Evolutionary conservation across 2,329 filamentous ascomycete genomes (phyloP).

Genomic region (Zymoseptoria passerinii): DNA sequence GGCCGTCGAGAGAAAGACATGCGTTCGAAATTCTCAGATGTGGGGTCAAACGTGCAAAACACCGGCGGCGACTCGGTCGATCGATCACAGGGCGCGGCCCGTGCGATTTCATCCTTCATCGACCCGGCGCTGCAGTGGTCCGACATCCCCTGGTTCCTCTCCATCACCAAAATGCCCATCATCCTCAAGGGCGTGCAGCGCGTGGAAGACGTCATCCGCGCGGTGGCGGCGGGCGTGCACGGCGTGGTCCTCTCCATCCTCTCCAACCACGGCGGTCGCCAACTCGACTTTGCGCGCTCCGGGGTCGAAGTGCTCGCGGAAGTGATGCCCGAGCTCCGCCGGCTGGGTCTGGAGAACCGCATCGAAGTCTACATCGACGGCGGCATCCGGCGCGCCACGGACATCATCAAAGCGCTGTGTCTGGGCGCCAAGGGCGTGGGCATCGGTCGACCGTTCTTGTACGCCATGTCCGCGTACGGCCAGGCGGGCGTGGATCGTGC

Average conservation of each 20-base stretch:
- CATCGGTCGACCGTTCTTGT: slow-evolving; percentile 89
- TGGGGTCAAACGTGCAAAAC: slow-evolving; percentile 71
- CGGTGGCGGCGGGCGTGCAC: slow-evolving; percentile 63
- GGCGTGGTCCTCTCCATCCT: slow-evolving; percentile 89
- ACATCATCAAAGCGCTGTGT: slow-evolving; percentile 92
- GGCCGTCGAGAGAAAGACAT: slow-evolving; percentile 96
- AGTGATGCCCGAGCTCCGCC: slow-evolving; percentile 70
- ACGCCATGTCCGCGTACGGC: slow-evolving; percentile 91
- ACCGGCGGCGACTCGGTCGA: slow-evolving; percentile 62
- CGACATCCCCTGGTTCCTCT: slow-evolving; percentile 77
- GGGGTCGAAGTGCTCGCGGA: slow-evolving; percentile 86
- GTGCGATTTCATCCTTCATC: slow-evolving; percentile 94
- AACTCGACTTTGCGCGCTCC: slow-evolving; percentile 84
- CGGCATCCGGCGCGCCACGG: slow-evolving; percentile 79
- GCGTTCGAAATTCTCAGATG: slow-evolving; percentile 69
- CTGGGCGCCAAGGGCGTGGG: slow-evolving; percentile 87
- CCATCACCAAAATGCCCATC: slow-evolving; percentile 89
- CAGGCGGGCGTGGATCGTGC: slow-evolving; percentile 79
- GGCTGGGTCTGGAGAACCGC: slow-evolving; percentile 62
- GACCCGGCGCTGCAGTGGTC: slow-evolving; percentile 81
- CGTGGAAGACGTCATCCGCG: slow-evolving; percentile 85
- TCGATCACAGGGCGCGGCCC: slow-evolving; percentile 81
- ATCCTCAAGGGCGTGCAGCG: slow-evolving; percentile 94
- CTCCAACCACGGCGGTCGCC: slow-evolving; percentile 90
- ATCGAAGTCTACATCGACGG: slow-evolving; percentile 82